Conservation (phyloP, 352 stramenopile species). For the Phytophthora hibernalis region DNA sequence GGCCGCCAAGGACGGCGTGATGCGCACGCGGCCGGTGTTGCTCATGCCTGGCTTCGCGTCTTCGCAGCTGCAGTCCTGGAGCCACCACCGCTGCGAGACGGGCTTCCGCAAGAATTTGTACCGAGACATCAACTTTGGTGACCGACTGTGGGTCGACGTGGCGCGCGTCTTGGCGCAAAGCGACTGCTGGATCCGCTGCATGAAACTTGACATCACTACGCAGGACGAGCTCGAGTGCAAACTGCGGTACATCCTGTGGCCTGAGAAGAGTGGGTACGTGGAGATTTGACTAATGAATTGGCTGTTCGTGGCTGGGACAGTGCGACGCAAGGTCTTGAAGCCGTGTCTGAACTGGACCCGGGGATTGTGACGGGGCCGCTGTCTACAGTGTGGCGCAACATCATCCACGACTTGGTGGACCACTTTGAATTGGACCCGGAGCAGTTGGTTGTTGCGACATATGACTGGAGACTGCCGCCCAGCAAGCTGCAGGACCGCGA, state of each 20-base stretch:
- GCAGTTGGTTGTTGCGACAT: slow-evolving; percentile 76
- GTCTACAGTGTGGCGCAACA: slow-evolving; percentile 72
- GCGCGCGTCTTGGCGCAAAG: slow-evolving; percentile 73
- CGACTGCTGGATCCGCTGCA: slow-evolving; percentile 81
- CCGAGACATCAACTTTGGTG: slow-evolving; percentile 76
- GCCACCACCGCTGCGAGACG: slow-evolving; percentile 57
- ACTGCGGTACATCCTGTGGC: slow-evolving; percentile 48
- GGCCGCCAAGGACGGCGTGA: slow-evolving; percentile 9
- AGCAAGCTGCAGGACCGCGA: slow-evolving; percentile 76
- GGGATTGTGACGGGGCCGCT: slow-evolving; percentile 78
- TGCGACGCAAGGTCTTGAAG: slow-evolving; percentile 57
- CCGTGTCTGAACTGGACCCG: slow-evolving; percentile 78
- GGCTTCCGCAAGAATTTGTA: slow-evolving; percentile 83
- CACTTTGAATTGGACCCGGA: slow-evolving; percentile 74
- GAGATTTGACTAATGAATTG: slow-evolving; percentile 15
- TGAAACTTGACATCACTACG: slow-evolving; percentile 74
- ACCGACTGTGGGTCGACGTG: slow-evolving; percentile 81
- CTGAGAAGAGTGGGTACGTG: background rate
- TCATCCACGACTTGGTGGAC: slow-evolving; percentile 73
- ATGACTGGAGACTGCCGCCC: slow-evolving; percentile 84
- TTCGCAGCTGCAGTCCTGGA: slow-evolving; percentile 81
- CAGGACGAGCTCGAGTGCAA: slow-evolving; percentile 82
- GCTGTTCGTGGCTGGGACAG: slow-evolving; percentile 8
- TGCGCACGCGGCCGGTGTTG: slow-evolving; percentile 63
- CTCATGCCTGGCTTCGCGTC: slow-evolving; percentile 83